These are phyloP conservation scores for Aspergillus carlsbadensis DNA, from an alignment of 495 filamentous ascomycete genomes.

Conservation along the genomic window DNA sequence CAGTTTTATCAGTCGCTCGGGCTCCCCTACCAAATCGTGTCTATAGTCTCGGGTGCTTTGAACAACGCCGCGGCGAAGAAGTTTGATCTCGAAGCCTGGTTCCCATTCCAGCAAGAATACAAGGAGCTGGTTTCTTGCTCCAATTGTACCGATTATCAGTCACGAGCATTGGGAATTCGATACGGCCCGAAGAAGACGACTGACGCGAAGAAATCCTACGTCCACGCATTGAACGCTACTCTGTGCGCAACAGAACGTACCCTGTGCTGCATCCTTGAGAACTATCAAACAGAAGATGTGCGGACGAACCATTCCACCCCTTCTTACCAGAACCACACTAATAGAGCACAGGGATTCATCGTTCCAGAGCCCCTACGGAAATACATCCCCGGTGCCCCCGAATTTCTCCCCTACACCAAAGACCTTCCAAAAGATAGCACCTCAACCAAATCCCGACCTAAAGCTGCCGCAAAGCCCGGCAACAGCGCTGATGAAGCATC, in stretches of 20 bases:
- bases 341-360: constrained; percentile 61
- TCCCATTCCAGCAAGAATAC: constrained; percentile 94
- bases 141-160: constrained; percentile 96
- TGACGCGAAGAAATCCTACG: constrained; percentile 84
- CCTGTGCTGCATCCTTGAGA: constrained; percentile 92
- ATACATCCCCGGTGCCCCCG: constrained; percentile 86
- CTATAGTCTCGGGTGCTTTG: constrained; percentile 91
- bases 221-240: constrained; percentile 90
- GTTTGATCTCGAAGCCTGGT: constrained; percentile 96
- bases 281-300: constrained; percentile 88
- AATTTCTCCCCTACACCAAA: constrained; percentile 85
- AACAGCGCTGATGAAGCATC: constrained; percentile 31
- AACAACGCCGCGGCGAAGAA: constrained; percentile 96
- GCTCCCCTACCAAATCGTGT: constrained; percentile 85
- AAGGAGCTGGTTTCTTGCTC: constrained; percentile 96
- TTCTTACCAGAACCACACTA: constrained; percentile 10
- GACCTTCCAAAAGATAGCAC: constrained; percentile 76
- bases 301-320: constrained; percentile 22
- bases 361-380: constrained; percentile 86
- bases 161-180: constrained; percentile 81
- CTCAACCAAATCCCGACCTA: constrained; percentile 55
- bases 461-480: constrained; percentile 24
- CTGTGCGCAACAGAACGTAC: constrained; percentile 91
- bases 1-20: constrained; percentile 91
- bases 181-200: constrained; percentile 78